phyloP scores from a whole-genome alignment of 805 yeast genomes.

The Saturnispora gosingensis region DNA sequence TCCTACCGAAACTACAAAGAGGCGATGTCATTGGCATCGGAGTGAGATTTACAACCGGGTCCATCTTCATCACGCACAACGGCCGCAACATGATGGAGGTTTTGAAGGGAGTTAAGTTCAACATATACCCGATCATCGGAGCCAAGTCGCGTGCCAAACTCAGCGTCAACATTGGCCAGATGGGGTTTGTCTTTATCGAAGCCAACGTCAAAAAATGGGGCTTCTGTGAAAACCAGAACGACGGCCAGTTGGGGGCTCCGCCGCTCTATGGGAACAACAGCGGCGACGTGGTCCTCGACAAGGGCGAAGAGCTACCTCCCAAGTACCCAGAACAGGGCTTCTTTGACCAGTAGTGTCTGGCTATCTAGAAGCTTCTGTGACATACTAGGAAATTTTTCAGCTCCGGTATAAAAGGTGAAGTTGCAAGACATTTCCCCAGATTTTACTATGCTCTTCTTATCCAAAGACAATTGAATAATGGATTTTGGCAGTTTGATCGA shows the following conservation, averaged over 20 bases:
- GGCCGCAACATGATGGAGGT: slow-evolving; percentile 46
- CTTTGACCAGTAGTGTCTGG: background rate
- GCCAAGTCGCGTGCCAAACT: slow-evolving; percentile 41
- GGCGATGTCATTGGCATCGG: slow-evolving; percentile 52
- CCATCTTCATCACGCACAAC: slow-evolving; percentile 45
- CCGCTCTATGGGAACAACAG: slow-evolving; percentile 26
- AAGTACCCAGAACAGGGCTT: slow-evolving; percentile 36
- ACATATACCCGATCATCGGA: slow-evolving; percentile 47
- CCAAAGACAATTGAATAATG: background rate
- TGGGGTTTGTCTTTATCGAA: slow-evolving; percentile 83
- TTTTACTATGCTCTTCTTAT: background rate
- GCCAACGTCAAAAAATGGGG: slow-evolving; percentile 63
- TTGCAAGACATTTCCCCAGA: background rate
- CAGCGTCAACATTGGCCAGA: slow-evolving; percentile 69
- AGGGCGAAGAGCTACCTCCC: slow-evolving; percentile 69
- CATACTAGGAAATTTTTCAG: background rate
- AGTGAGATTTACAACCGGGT: slow-evolving; percentile 37
- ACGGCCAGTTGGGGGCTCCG: slow-evolving; percentile 32
- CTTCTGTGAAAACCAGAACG: slow-evolving; percentile 40
- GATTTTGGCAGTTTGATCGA: background rate
- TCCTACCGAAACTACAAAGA: slow-evolving; percentile 42
- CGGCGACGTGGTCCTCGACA: slow-evolving; percentile 50
- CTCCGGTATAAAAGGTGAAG: background rate
- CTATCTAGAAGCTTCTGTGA: background rate
- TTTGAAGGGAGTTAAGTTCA: slow-evolving; percentile 38